Conservation (phyloP, 2,329 filamentous ascomycete genomes). For the Fusarium papillatum region DNA sequence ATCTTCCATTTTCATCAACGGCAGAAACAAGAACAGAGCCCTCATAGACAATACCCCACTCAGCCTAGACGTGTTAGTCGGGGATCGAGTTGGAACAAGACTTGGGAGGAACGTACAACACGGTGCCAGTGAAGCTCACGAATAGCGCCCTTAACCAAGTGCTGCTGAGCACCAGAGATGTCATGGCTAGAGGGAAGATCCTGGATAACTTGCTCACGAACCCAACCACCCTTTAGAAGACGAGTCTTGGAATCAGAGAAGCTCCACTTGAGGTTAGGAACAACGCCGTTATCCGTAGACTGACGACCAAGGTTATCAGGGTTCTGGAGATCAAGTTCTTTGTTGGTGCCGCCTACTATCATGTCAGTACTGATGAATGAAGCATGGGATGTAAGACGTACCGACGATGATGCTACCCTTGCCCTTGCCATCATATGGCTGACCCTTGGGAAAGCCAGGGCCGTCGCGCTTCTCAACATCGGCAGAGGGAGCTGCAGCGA, state of each 20-base stretch:
- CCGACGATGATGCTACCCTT: slow-evolving; percentile 71
- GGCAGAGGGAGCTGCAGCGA: slow-evolving; percentile 24
- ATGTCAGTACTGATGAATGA: not conserved
- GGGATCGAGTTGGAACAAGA: fast-evolving
- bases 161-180: slow-evolving; percentile 77
- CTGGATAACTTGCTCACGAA: slow-evolving; percentile 75
- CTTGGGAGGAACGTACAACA: slow-evolving; percentile 60
- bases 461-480: slow-evolving; percentile 35
- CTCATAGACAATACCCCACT: slow-evolving; percentile 75
- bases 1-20: slow-evolving; percentile 72
- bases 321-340: slow-evolving; percentile 71
- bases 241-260: slow-evolving; percentile 77
- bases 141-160: slow-evolving; percentile 75
- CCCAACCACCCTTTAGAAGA: slow-evolving; percentile 75
- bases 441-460: slow-evolving; percentile 59
- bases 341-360: slow-evolving; percentile 72
- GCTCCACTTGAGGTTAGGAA: slow-evolving; percentile 78
- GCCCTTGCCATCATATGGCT: slow-evolving; percentile 68
- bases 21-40: slow-evolving; percentile 71
- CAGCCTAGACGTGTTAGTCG: slow-evolving; percentile 59
- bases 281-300: slow-evolving; percentile 72
- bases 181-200: slow-evolving; percentile 76
- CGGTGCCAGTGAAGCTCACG: slow-evolving; percentile 78
- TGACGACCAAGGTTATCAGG: slow-evolving; percentile 74
- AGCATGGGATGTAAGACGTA: slow-evolving; percentile 45